These are phyloP conservation scores for Aspergillus ellipticus DNA, from an alignment of 495 filamentous ascomycete genomes.

Conservation along the genomic window DNA sequence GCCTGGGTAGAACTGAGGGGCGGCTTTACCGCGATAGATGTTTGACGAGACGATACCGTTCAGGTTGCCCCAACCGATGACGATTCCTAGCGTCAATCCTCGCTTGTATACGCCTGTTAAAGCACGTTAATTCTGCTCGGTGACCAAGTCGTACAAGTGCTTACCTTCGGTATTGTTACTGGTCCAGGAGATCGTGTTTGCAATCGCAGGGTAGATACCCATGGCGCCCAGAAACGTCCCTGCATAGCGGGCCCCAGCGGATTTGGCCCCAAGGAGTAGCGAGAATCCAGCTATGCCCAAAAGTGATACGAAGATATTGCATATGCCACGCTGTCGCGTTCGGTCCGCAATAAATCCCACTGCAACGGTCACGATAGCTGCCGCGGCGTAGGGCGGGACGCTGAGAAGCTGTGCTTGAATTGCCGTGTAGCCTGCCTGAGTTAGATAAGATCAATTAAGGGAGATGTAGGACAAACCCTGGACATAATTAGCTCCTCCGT, in stretches of 20 bases:
- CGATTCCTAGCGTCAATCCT: constrained; percentile 78
- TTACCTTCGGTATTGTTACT: constrained; percentile 81
- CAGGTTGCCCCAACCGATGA: constrained; percentile 91
- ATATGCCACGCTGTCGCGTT: constrained; percentile 71
- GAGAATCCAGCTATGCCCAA: constrained; percentile 74
- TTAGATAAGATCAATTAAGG: neutral
- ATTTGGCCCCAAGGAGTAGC: constrained; percentile 64
- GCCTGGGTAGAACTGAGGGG: constrained; percentile 53
- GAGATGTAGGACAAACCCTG: constrained; percentile 17
- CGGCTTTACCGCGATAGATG: constrained; percentile 56
- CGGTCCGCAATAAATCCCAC: constrained; percentile 79
- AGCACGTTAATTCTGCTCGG: neutral
- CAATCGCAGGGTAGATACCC: constrained; percentile 87
- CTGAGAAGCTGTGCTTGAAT: constrained; percentile 76
- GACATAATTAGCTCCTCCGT: constrained; percentile 24
- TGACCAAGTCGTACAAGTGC: neutral
- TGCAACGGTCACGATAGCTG: constrained; percentile 69
- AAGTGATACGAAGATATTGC: constrained; percentile 69
- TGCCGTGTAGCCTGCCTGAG: constrained; percentile 55
- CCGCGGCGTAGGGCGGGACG: constrained; percentile 86
- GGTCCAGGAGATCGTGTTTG: constrained; percentile 89
- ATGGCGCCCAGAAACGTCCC: constrained; percentile 82
- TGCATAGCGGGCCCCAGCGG: constrained; percentile 68
- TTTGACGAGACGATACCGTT: constrained; percentile 83
- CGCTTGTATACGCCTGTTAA: constrained; percentile 74